Conservation (phyloP, 148 eudicot genomes). For the Linanthus parryae region DNA sequence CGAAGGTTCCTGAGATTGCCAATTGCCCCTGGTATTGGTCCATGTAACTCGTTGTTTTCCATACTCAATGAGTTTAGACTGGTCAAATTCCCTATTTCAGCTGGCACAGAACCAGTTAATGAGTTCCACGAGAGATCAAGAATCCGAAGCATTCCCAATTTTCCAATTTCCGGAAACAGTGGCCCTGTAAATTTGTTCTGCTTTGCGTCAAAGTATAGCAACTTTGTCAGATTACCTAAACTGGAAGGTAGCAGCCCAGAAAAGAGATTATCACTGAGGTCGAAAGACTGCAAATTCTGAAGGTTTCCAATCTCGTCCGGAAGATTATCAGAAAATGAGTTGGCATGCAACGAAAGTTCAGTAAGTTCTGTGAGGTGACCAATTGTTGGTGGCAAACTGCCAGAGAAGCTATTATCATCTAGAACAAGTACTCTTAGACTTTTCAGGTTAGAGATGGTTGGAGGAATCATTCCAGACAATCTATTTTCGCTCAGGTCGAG, state of each 20-base stretch:
- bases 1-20: constrained; percentile 45
- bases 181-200: constrained; percentile 53
- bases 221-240: constrained; percentile 44
- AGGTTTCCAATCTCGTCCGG: constrained; percentile 71
- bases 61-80: constrained; percentile 30
- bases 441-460: constrained; percentile 36
- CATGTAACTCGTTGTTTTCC: constrained; percentile 35
- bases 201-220: constrained; percentile 53
- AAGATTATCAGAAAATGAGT: constrained; percentile 59
- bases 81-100: constrained; percentile 36
- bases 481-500: constrained; percentile 64
- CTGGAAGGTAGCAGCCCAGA: constrained; percentile 64
- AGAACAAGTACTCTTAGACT: constrained; percentile 51
- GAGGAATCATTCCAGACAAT: constrained; percentile 47
- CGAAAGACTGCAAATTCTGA: constrained; percentile 53
- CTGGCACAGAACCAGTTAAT: constrained; percentile 52
- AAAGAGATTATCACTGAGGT: constrained; percentile 59
- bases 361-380: constrained; percentile 49
- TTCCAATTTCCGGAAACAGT: constrained; percentile 51
- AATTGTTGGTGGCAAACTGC: constrained; percentile 59
- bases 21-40: constrained; percentile 49
- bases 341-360: constrained; percentile 61
- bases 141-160: constrained; percentile 31
- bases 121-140: constrained; percentile 69
- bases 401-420: constrained; percentile 65